phyloP scores from a whole-genome alignment of 2,329 filamentous ascomycete species.

The Aspergillus sp. region DNA sequence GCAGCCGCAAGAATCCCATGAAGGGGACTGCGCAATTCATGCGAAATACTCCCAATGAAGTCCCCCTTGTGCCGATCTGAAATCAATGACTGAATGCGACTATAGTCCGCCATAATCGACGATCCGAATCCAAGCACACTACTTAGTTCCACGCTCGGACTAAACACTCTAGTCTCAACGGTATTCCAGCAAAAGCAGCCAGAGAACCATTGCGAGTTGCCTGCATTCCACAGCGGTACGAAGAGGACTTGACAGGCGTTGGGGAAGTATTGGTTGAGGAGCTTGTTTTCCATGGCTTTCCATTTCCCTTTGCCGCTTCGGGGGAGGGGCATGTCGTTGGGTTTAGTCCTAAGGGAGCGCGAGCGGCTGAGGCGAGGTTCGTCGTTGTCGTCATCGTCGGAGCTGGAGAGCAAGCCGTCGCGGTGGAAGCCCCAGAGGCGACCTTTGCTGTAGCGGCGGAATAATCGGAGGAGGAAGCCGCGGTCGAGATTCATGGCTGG shows the following conservation, averaged over 20 bases:
- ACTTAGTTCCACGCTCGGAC: slow-evolving; percentile 31
- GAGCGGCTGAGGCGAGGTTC: slow-evolving; percentile 4
- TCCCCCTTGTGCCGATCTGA: slow-evolving; percentile 39
- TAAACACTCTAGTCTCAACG: slow-evolving; percentile 31
- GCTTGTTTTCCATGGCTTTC: slow-evolving; percentile 30
- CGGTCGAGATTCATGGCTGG: slow-evolving; percentile 27
- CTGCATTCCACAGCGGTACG: slow-evolving; percentile 47
- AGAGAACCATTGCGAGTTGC: slow-evolving; percentile 41
- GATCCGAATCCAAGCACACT: slow-evolving; percentile 37
- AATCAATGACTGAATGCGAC: slow-evolving; percentile 36
- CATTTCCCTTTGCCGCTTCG: slow-evolving; percentile 20
- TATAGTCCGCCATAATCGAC: slow-evolving; percentile 38
- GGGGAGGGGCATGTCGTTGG: slow-evolving; percentile 9
- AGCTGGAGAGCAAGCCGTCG: slow-evolving; percentile 38
- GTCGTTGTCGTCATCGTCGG: slow-evolving; percentile 34
- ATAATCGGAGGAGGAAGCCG: slow-evolving; percentile 27
- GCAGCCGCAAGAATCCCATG: slow-evolving; percentile 38
- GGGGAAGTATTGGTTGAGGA: slow-evolving; percentile 42
- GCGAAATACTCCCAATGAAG: slow-evolving; percentile 40
- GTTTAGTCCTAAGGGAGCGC: slow-evolving; percentile 6
- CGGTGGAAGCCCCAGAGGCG: slow-evolving; percentile 45
- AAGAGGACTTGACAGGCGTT: slow-evolving; percentile 44
- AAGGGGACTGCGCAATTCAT: slow-evolving; percentile 38
- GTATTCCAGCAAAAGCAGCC: slow-evolving; percentile 41
- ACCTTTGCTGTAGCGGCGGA: slow-evolving; percentile 42